Evolutionary conservation across 768 basidiomycete species (phyloP), one percentile per base, ranked within the genome.

Genomic region (Inosperma sp.): DNA sequence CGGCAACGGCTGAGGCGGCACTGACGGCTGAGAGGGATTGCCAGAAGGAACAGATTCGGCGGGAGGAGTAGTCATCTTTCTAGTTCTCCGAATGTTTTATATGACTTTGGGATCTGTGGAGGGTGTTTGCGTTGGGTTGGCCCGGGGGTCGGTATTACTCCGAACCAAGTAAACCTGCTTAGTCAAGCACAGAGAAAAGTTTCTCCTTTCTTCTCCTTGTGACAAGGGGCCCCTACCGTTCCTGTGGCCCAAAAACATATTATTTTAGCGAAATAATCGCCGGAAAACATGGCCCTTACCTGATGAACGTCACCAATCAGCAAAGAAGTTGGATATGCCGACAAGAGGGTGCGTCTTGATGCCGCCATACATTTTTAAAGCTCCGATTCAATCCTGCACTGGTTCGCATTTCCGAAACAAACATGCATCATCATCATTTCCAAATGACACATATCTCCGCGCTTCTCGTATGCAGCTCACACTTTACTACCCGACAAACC

Each of bases 61-160:
- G 70, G 73, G 72, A 68, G 79, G 73, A 64, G 74, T 69, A 67
- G 74, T 68, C 77, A 79, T 78, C 62, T 37, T 71, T 61, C 60
- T 60, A 63, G 58, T 62, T 64, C 61, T 65, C 67, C 69, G 67
- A 67, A 56, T 65, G 35, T 48, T 36, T 74, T 74, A 72, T 72
- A 73, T 64, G 62, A 63, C 57, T 62, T 66, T 70, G 65, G 62
- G 60, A 56, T 58, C 53, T 55, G 50, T 60, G 51, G 56, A 56
- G 49, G 55, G 58, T 62, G 63, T 65, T 64, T 63, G 60, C 55
- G 59, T 59, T 57, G 57, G 59, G 63, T 62, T 65, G 64, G 56
- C 56, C 63, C 62, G 66, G 62, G 62, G 62, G 66, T 59, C 56
- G 62, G 62, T 60, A 62, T 56, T 57, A 58, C 63, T 65, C 61